Evolutionary conservation across 2,329 filamentous ascomycete genomes (phyloP).

Genomic region (Diaporthe sp.): DNA sequence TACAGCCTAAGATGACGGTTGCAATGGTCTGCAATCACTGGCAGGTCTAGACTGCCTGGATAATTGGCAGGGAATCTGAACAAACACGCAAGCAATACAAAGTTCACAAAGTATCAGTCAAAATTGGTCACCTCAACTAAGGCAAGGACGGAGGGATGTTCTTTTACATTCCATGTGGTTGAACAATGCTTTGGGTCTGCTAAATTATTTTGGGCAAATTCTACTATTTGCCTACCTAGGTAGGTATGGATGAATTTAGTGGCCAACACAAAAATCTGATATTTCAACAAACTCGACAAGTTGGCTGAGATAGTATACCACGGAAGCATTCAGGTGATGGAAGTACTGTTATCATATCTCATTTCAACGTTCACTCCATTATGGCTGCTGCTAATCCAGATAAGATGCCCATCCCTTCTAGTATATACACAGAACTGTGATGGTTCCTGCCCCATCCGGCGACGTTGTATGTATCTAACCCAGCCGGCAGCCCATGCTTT

Average conservation of each 20-base stretch:
- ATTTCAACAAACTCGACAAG: not conserved
- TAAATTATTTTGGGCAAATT: not conserved
- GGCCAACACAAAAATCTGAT: not conserved
- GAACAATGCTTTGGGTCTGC: not conserved
- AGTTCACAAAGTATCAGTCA: not conserved
- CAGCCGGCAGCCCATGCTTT: slow-evolving; percentile 8
- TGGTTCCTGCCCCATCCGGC: slow-evolving; percentile 9
- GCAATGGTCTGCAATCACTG: no score
- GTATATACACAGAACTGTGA: slow-evolving; percentile 16
- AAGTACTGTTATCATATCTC: not conserved
- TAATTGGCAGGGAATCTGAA: not conserved
- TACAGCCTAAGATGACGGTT: not conserved
- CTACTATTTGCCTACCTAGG: no score
- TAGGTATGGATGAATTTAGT: not conserved
- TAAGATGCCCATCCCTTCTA: slow-evolving; percentile 8
- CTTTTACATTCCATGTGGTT: not conserved
- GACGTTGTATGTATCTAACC: slow-evolving; percentile 14
- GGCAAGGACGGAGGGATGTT: not conserved
- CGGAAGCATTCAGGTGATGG: not conserved
- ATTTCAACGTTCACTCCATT: slow-evolving; percentile 6
- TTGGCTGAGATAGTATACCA: no score
- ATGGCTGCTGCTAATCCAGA: not conserved
- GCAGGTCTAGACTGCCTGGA: not conserved
- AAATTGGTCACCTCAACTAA: not conserved
- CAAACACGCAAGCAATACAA: not conserved